Evolutionary conservation across 306 rosid genomes (phyloP), one percentile per base, ranked within the genome.

Genomic region (Vigna radiata): DNA sequence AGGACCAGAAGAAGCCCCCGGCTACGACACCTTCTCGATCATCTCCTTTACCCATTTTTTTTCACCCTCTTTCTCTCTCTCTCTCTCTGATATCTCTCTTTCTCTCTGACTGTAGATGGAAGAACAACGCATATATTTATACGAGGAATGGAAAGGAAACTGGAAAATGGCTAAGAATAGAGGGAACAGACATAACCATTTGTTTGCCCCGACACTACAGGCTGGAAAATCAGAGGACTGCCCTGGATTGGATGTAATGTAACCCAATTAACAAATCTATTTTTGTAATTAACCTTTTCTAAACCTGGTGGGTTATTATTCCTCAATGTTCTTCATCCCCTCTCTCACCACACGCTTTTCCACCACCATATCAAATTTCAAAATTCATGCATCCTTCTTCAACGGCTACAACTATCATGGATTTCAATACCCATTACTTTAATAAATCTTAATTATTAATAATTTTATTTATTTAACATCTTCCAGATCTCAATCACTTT

Each of bases 1-100:
- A 94, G 0, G 98, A 90, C 97, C 98, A 94, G 79, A 94, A 91
- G 82, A 94, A 94, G 76, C 89, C 96, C 0, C 81, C 87, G 0
- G 97, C 86, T 92, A 87, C 87, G 27, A 81, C 88, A 4, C 89
- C 97, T 15, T 78, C 95, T n/a, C 73, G 82, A 70, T 55, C 85
- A 62, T 65, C 88, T 63, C 69, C 85, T 33, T 47, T 83, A 39
- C 79, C 90, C 70, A 65, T 59, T 3, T 9, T 23, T 50, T 1
- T 3, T 16, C 33, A 5, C 13, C 18, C 43, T 5, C 19, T 68
- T 29, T 29, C 54, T 23, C 73, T 49, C 25, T 76, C 27, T 25
- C 27, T 25, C 27, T 25, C 54, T 76, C 73, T 52, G 23, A 2
- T 17, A 17, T 56, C 41, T 31, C 62, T 50, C 16, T 73, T 49